Percentiles rank a stretch among this genome's conserved stretches.
Evolutionary conservation across 352 stramenopile genomes (phyloP).

Genomic region (Pythium insidiosum): DNA sequence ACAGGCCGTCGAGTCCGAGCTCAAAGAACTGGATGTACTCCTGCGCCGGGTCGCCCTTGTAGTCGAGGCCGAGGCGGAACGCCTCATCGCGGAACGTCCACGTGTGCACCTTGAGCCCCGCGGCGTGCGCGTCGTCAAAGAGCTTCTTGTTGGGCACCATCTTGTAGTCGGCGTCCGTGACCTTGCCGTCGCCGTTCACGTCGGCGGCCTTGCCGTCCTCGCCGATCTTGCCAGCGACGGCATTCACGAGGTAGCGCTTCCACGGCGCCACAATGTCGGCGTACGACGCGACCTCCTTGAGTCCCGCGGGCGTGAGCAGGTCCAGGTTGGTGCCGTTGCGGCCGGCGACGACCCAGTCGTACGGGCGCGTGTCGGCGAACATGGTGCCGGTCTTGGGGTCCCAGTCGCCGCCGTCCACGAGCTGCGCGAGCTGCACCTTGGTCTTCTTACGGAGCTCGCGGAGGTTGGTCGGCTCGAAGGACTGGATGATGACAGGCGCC

Average conservation of each 20-base stretch:
- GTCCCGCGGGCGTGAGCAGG: slow-evolving; percentile 39
- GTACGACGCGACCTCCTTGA: slow-evolving; percentile 59
- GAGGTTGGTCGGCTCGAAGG: slow-evolving; percentile 63
- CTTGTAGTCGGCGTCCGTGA: slow-evolving; percentile 15
- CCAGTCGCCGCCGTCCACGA: slow-evolving; percentile 49
- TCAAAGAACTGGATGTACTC: slow-evolving; percentile 67
- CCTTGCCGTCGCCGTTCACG: slow-evolving; percentile 13
- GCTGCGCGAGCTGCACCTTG: slow-evolving; percentile 60
- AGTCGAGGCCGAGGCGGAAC: slow-evolving; percentile 57
- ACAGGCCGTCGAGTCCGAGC: slow-evolving; percentile 53
- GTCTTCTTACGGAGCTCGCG: slow-evolving; percentile 48
- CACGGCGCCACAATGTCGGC: slow-evolving; percentile 58
- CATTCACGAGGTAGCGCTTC: slow-evolving; percentile 75
- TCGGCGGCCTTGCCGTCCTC: slow-evolving; percentile 16
- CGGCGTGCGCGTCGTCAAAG: slow-evolving; percentile 43
- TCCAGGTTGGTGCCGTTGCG: slow-evolving; percentile 33
- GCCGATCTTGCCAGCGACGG: slow-evolving; percentile 33
- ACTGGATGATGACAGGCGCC: slow-evolving; percentile 56
- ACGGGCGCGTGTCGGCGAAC: slow-evolving; percentile 56
- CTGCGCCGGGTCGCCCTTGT: slow-evolving; percentile 44
- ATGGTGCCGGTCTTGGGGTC: slow-evolving; percentile 66
- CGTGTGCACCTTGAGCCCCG: slow-evolving; percentile 44
- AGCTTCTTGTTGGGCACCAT: slow-evolving; percentile 23
- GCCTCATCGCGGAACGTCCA: slow-evolving; percentile 70
- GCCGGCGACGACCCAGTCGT: slow-evolving; percentile 24